Evolutionary conservation across 768 basidiomycete species (phyloP).

Genomic region (Boletales sp.): DNA sequence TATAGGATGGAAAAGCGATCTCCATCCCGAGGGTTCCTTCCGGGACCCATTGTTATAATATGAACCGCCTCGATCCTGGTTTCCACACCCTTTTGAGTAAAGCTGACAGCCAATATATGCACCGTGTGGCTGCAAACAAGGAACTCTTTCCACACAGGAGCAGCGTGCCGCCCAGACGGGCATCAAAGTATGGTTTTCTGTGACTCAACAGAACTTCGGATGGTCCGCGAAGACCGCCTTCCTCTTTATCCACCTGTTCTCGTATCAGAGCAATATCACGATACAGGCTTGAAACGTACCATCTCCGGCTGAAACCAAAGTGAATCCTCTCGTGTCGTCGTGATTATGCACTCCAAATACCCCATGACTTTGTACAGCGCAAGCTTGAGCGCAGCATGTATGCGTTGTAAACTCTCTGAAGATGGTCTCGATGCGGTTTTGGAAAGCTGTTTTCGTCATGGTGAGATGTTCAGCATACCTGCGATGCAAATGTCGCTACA

Average conservation of each 20-base stretch:
- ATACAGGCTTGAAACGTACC: slow-evolving; percentile 33
- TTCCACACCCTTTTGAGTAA: slow-evolving; percentile 73
- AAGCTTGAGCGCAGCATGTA: slow-evolving; percentile 90
- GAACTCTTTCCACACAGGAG: slow-evolving; percentile 80
- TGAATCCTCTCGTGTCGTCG: slow-evolving; percentile 95
- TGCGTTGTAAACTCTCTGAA: slow-evolving; percentile 82
- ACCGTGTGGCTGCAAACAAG: background rate
- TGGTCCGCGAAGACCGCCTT: slow-evolving; percentile 69
- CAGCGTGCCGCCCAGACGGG: slow-evolving; percentile 77
- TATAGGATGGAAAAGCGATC: no score
- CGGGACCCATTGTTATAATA: no score
- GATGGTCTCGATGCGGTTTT: slow-evolving; percentile 72
- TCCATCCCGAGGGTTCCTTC: no score
- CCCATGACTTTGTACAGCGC: slow-evolving; percentile 96
- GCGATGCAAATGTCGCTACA: slow-evolving; percentile 24
- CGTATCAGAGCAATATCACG: no score
- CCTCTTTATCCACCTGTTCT: slow-evolving; percentile 67
- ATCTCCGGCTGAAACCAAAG: slow-evolving; percentile 95
- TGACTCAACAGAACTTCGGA: slow-evolving; percentile 73
- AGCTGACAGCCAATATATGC: background rate
- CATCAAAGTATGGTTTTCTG: slow-evolving; percentile 80
- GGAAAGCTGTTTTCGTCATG: slow-evolving; percentile 20
- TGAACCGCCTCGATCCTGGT: slow-evolving; percentile 96
- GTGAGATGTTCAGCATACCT: slow-evolving; percentile 24
- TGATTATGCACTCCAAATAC: slow-evolving; percentile 81